phyloP scores from a whole-genome alignment of 495 filamentous ascomycete species.

The Hypoxylon cercidicola region DNA sequence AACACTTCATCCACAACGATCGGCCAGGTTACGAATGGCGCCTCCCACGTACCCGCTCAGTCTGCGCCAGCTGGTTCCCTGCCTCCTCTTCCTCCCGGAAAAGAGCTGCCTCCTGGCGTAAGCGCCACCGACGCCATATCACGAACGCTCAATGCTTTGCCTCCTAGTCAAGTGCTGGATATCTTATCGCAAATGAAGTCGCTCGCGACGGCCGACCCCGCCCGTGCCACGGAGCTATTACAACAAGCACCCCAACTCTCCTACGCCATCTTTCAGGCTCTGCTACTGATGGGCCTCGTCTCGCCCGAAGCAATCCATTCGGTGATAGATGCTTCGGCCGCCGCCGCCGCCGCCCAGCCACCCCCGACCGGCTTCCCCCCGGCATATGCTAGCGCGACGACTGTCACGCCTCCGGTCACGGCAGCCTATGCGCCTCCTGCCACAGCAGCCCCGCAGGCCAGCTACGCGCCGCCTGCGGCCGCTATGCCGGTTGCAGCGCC shows the following conservation, averaged over 20 bases:
- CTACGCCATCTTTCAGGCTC: slow-evolving; percentile 95
- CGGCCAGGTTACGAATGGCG: slow-evolving; percentile 47
- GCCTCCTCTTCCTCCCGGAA: slow-evolving; percentile 84
- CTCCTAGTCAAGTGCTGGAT: slow-evolving; percentile 89
- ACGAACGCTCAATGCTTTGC: slow-evolving; percentile 83
- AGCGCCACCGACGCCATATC: slow-evolving; percentile 91
- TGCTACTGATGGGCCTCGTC: slow-evolving; percentile 93
- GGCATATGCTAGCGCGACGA: slow-evolving; percentile 32
- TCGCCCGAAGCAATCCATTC: slow-evolving; percentile 66
- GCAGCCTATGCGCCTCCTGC: slow-evolving; percentile 33
- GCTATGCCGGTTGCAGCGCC: slow-evolving; percentile 51
- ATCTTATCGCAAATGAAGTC: slow-evolving; percentile 95
- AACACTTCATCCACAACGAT: slow-evolving; percentile 58
- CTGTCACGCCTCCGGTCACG: slow-evolving; percentile 44
- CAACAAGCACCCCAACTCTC: slow-evolving; percentile 90
- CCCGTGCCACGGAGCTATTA: slow-evolving; percentile 86
- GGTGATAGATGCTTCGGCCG: slow-evolving; percentile 54
- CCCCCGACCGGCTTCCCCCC: slow-evolving; percentile 24
- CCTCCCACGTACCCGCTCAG: slow-evolving; percentile 27
- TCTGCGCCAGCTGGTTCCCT: slow-evolving; percentile 55
- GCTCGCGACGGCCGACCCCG: slow-evolving; percentile 80
- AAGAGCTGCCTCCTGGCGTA: slow-evolving; percentile 81
- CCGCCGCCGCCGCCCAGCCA: slow-evolving; percentile 28
- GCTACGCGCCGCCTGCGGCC: slow-evolving; percentile 54
- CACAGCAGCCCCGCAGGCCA: slow-evolving; percentile 29